These are phyloP conservation scores for Penicillium paxilli DNA, from an alignment of 495 filamentous ascomycete genomes.

Conservation along the genomic window DNA sequence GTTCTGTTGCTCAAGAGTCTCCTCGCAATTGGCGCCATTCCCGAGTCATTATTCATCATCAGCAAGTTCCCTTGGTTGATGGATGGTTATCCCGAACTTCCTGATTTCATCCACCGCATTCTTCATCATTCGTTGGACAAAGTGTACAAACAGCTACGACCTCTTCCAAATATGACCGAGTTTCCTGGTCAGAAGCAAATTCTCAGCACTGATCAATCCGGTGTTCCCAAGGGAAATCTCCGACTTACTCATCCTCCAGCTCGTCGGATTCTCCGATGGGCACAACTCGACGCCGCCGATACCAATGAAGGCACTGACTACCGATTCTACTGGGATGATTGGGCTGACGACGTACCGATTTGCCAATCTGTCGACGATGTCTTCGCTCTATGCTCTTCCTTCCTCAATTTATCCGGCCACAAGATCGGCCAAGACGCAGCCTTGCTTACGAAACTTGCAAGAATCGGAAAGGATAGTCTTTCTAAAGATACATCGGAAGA, in stretches of 20 bases:
- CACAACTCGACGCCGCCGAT: conserved; percentile 73
- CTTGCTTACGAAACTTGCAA: conserved; percentile 74
- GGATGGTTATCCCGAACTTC: conserved; percentile 76
- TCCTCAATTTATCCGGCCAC: conserved; percentile 81
- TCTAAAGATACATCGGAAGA: conserved; percentile 63
- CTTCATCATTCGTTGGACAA: conserved; percentile 74
- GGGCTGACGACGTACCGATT: conserved; percentile 87
- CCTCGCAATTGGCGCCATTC: conserved; percentile 86
- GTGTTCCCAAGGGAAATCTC: conserved; percentile 64
- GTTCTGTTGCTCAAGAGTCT: conserved; percentile 79
- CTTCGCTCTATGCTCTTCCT: conserved; percentile 79
- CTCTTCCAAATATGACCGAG: conserved; percentile 38
- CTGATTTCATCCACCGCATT: conserved; percentile 79
- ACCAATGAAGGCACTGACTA: conserved; percentile 72
- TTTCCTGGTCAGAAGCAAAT: conserved; percentile 50
- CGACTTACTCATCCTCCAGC: conserved; percentile 53
- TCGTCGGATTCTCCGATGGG: conserved; percentile 71
- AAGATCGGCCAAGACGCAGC: conserved; percentile 81
- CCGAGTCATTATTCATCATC: conserved; percentile 89
- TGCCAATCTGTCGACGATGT: conserved; percentile 91
- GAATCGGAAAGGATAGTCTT: conserved; percentile 78
- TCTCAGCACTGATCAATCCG: conserved; percentile 59
- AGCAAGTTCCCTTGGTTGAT: conserved; percentile 90
- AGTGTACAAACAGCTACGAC: conserved; percentile 57
- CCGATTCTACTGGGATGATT: conserved; percentile 96